Conservation (phyloP, 768 basidiomycete species). For the Suillus occidentalis region DNA sequence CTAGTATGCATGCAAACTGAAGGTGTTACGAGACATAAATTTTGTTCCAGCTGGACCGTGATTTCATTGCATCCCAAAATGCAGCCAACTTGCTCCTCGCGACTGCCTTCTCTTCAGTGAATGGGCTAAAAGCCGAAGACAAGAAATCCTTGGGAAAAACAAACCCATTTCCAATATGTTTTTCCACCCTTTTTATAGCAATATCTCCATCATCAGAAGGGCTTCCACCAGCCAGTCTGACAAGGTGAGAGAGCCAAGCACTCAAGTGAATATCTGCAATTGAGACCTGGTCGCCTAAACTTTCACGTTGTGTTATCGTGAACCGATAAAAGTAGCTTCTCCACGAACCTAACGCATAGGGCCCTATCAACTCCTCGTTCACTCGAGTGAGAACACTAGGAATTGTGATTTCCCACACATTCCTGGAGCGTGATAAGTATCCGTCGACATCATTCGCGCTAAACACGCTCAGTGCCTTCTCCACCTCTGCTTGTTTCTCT, state of each 20-base stretch:
- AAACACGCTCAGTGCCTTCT: constrained; percentile 46
- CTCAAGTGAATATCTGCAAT: constrained; percentile 80
- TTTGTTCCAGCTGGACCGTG: constrained; percentile 70
- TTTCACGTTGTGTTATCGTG: background rate
- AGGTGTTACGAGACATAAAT: constrained; percentile 40
- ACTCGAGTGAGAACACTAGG: constrained; percentile 46
- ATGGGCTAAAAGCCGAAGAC: constrained; percentile 9
- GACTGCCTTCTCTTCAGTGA: constrained; percentile 25
- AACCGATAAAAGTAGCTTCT: background rate
- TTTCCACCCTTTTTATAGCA: constrained; percentile 52
- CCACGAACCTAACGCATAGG: constrained; percentile 60
- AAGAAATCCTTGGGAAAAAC: constrained; percentile 44
- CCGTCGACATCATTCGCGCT: constrained; percentile 46
- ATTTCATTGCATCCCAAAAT: constrained; percentile 72
- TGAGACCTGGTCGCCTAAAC: constrained; percentile 76
- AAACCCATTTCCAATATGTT: constrained; percentile 48
- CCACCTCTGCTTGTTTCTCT: constrained; percentile 48
- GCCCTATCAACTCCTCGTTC: constrained; percentile 60
- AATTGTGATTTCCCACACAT: constrained; percentile 54
- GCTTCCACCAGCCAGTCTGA: constrained; percentile 55
- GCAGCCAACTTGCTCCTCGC: constrained; percentile 55
- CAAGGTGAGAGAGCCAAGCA: constrained; percentile 69
- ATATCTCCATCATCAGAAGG: constrained; percentile 49
- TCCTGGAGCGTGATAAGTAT: constrained; percentile 50
- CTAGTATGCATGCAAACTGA: background rate